phyloP scores from a whole-genome alignment of 2,329 filamentous ascomycete species.

The Rugonectria rugulosa region DNA sequence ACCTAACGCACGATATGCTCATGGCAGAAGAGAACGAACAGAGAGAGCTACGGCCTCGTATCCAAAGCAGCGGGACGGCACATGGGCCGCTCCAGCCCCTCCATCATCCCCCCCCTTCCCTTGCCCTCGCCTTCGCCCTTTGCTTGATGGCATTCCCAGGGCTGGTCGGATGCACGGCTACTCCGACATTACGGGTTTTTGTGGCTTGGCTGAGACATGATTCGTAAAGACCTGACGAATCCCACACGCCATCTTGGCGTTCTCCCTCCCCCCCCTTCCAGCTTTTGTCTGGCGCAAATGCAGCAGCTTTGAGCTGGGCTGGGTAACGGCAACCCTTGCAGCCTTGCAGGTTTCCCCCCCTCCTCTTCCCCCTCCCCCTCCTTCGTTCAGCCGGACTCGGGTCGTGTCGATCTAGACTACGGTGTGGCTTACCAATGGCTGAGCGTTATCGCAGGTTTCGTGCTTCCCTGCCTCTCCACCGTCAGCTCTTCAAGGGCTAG shows the following conservation, averaged over 20 bases:
- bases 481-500: too few species aligned
- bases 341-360: too few species aligned
- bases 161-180: not conserved
- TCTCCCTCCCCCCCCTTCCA: not conserved
- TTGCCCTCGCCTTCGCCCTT: not conserved
- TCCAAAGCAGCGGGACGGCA: constrained; percentile 32
- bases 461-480: too few species aligned
- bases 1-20: too few species aligned
- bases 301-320: too few species aligned
- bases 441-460: constrained; percentile 1
- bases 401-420: not conserved
- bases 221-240: not conserved
- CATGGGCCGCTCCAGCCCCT: constrained; percentile 19
- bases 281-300: constrained; percentile 4
- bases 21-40: constrained; percentile 13
- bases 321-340: too few species aligned
- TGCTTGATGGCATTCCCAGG: too few species aligned
- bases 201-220: not conserved
- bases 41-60: constrained; percentile 25
- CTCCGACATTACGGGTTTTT: not conserved
- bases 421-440: constrained; percentile 15
- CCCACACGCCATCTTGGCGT: not conserved
- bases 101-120: not conserved
- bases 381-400: not conserved
- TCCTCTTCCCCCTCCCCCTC: not conserved